Base-by-base conservation (phyloP, 371 early-diverging fungal genomes). In the Parasitella parasitica region DNA sequence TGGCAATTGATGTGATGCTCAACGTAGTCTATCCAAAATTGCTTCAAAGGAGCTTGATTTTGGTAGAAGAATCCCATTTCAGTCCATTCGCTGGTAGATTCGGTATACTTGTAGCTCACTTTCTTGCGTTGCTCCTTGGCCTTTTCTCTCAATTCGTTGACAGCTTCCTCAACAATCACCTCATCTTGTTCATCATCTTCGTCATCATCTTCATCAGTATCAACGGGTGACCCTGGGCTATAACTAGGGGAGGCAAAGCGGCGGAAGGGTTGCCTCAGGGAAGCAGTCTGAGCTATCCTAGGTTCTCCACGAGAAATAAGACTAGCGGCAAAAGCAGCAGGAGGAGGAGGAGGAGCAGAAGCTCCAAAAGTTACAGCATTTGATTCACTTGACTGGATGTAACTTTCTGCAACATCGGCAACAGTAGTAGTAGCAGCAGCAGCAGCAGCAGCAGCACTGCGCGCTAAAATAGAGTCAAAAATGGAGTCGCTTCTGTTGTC, bases 21-120 rank as follows among this genome's bases (percentile, higher is more conserved):
- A 2, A 82, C 52, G 41, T 67, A 83, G 34, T 83, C 83, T n/a
- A 83, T 59, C 86, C 85, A 86, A 53, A 84, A 84, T 9, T 69
- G 75, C 27, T 77, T 79, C 11, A 69, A 57, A 16, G 58, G 54
- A 12, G 54, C 41, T 1, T 5, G 22, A 1, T 32, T 37, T 26
- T 51, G 43, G 8, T 55, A 28, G 27, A 62, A 63, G n/a, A 64
- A 63, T 2, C 54, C 60, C 3, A 53, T 39, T 51, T 78, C 78
- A 5, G 9, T 22, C 72, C 73, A 75, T 67, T 78, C 78, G 22
- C 58, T 61, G 6, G 75, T 75, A 0, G 69, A 48, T 35, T 69
- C 50, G 2, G 63, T 38, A 59, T 64, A 75, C 11, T 56, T 38
- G 38, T 73, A 78, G 16, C 67, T 50, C 0, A 34, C 49, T 38